Conservation (phyloP, 805 yeast species). For the Kodamaea neixiangensis region DNA sequence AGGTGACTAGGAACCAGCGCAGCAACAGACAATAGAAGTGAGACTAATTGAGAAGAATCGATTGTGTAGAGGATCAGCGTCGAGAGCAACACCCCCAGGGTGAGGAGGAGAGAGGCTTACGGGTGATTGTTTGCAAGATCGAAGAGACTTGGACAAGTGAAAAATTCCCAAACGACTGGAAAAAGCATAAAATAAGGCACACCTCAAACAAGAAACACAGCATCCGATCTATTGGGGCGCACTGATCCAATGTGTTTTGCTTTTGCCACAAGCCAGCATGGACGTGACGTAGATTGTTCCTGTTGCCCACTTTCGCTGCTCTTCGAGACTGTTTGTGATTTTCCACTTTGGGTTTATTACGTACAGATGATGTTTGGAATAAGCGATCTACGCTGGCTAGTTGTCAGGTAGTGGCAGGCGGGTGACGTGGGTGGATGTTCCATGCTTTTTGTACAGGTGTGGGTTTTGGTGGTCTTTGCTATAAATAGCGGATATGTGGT, state of each 20-base stretch:
- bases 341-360: constrained; percentile 6
- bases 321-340: neutral
- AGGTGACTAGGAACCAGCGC: neutral
- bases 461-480: neutral
- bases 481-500: neutral
- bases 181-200: constrained; percentile 1
- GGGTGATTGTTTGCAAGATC: neutral
- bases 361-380: constrained; percentile 1
- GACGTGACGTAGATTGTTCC: neutral
- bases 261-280: neutral
- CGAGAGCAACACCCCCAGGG: no score
- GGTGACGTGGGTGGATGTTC: neutral
- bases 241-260: neutral
- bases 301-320: neutral
- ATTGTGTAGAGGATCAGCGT: neutral
- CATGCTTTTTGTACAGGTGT: constrained; percentile 1
- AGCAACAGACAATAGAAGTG: neutral
- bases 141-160: neutral
- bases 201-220: constrained; percentile 2
- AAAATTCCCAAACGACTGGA: neutral
- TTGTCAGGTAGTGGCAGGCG: neutral
- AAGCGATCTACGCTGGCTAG: constrained; percentile 5
- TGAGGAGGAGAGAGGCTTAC: neutral
- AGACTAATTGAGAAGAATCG: neutral
- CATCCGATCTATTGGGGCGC: neutral